phyloP scores from a whole-genome alignment of 148 eudicot genomes.

The Spergularia bocconei region DNA sequence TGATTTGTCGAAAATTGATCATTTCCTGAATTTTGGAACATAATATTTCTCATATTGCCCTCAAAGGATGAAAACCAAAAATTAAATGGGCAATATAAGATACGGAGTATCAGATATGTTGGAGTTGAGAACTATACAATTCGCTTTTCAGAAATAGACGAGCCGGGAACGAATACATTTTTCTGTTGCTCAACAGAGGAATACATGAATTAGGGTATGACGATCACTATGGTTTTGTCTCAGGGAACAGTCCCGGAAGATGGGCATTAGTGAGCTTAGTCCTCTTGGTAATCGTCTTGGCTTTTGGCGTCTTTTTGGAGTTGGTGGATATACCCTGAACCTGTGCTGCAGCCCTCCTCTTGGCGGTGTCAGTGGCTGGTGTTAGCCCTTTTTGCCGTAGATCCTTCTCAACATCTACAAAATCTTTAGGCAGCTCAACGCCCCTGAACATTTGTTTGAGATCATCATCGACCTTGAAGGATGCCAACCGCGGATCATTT shows the following conservation, averaged over 20 bases:
- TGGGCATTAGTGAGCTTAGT: conserved; percentile 75
- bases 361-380: conserved; percentile 69
- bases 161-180: neutral
- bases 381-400: conserved; percentile 60
- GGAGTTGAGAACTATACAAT: neutral
- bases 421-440: conserved; percentile 60
- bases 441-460: conserved; percentile 51
- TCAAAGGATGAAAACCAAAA: neutral
- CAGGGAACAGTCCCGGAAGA: conserved; percentile 54
- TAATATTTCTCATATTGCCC: neutral
- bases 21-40: neutral
- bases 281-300: conserved; percentile 59
- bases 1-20: neutral
- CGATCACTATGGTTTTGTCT: neutral
- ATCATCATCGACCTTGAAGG: conserved; percentile 58
- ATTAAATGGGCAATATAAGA: neutral
- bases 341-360: conserved; percentile 51
- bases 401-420: conserved; percentile 69
- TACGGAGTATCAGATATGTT: too few species aligned
- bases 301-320: conserved; percentile 53
- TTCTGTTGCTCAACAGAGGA: neutral
- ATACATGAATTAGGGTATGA: neutral
- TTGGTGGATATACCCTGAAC: conserved; percentile 32
- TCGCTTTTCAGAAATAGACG: neutral
- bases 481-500: conserved; percentile 49